A percentile compares a stretch with the other conserved stretches of the same genome.
Conservation (phyloP, 148 eudicot genomes). For the Fagopyrum homotropicum region DNA sequence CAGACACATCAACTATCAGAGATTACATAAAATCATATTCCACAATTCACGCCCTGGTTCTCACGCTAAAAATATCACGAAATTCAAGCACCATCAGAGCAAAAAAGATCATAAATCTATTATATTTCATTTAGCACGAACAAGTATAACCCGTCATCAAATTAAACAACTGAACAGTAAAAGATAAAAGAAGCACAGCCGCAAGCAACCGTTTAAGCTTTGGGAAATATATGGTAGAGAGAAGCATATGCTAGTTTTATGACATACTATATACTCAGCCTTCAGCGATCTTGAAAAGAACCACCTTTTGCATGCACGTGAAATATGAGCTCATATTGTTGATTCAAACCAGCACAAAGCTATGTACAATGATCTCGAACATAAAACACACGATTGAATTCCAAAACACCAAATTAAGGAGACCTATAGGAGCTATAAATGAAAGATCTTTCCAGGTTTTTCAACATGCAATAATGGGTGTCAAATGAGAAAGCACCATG, state of each 20-base stretch:
- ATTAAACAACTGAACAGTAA: not conserved
- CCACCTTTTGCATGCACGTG: not conserved
- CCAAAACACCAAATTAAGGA: not conserved
- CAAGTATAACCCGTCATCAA: not conserved
- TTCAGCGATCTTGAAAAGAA: not conserved
- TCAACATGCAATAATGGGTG: constrained; percentile 10
- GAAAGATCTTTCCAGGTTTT: not conserved
- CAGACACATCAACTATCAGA: not conserved
- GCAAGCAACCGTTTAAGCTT: not conserved
- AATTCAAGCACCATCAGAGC: not conserved
- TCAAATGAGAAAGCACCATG: not conserved
- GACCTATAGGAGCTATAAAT: not conserved
- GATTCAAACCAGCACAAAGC: not conserved
- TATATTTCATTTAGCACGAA: not conserved
- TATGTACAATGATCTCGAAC: not conserved
- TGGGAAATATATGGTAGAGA: not conserved
- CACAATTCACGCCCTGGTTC: not conserved
- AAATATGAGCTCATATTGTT: not conserved
- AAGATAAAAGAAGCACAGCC: not conserved
- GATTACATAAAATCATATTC: constrained; percentile 6
- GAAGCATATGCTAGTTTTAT: not conserved
- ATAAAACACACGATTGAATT: not conserved
- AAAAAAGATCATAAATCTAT: not conserved
- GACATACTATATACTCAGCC: not conserved
- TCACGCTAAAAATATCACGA: not conserved